A percentile compares a stretch with the other conserved stretches of the same genome.
Evolutionary conservation across 805 yeast genomes (phyloP).

Genomic region (Wickerhamomyces hampshirensis): DNA sequence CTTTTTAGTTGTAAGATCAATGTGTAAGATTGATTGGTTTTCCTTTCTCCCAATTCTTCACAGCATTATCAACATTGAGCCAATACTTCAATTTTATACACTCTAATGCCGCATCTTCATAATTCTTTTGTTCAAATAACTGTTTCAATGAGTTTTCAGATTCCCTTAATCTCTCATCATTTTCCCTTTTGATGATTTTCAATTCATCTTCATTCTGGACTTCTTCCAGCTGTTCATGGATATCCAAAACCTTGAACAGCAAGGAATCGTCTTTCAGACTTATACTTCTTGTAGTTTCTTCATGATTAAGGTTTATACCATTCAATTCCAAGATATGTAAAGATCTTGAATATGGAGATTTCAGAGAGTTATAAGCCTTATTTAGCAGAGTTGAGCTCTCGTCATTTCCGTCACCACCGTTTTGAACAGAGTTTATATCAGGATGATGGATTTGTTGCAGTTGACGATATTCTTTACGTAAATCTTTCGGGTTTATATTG

Average conservation of each 20-base stretch:
- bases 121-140: slow-evolving; percentile 42
- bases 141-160: slow-evolving; percentile 41
- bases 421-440: slow-evolving; percentile 41
- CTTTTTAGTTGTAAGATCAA: neutral
- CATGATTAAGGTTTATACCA: slow-evolving; percentile 54
- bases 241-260: slow-evolving; percentile 73
- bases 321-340: slow-evolving; percentile 46
- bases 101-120: slow-evolving; percentile 56
- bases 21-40: neutral
- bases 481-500: slow-evolving; percentile 43
- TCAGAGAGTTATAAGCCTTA: slow-evolving; percentile 69
- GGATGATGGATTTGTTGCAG: slow-evolving; percentile 82
- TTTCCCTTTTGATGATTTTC: slow-evolving; percentile 45
- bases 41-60: slow-evolving; percentile 76
- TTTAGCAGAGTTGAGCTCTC: slow-evolving; percentile 55
- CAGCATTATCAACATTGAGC: slow-evolving; percentile 68
- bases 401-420: slow-evolving; percentile 23
- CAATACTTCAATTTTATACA: slow-evolving; percentile 79
- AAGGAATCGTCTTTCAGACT: slow-evolving; percentile 43
- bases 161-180: slow-evolving; percentile 47
- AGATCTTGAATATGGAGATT: slow-evolving; percentile 66
- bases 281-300: slow-evolving; percentile 39
- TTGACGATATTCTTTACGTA: slow-evolving; percentile 70
- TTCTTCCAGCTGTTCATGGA: slow-evolving; percentile 77
- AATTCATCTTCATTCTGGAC: slow-evolving; percentile 58